Percentiles rank a stretch among this genome's conserved stretches.
Conservation (phyloP, 192 early-diverging fungal genomes). For the Entophlyctis helioformis region DNA sequence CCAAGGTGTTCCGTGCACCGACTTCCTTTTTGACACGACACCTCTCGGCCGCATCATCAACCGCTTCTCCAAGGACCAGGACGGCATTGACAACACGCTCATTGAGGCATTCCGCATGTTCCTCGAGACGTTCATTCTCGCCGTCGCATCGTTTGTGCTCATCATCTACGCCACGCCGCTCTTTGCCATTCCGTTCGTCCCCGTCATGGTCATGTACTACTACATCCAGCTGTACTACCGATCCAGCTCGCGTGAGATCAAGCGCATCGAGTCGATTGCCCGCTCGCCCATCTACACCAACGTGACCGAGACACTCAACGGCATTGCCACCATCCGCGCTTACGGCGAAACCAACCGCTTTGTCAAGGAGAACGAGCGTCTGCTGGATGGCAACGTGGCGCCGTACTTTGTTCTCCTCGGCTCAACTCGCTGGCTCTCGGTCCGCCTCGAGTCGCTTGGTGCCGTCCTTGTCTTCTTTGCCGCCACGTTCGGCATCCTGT, state of each 20-base stretch:
- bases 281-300: conserved; percentile 14
- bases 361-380: neutral
- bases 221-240: conserved; percentile 37
- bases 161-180: conserved; percentile 42
- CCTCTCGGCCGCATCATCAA: conserved; percentile 67
- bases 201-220: conserved; percentile 67
- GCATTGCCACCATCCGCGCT: conserved; percentile 70
- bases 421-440: conserved; percentile 17
- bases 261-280: conserved; percentile 21
- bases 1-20: conserved; percentile 56
- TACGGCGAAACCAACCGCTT: conserved; percentile 6
- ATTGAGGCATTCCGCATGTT: conserved; percentile 43
- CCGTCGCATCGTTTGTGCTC: conserved; percentile 44
- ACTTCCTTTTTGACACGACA: conserved; percentile 66
- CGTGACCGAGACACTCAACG: conserved; percentile 17
- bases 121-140: conserved; percentile 26
- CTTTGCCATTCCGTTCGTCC: conserved; percentile 16
- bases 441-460: conserved; percentile 18
- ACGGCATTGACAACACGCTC: conserved; percentile 52
- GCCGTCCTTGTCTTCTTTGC: conserved; percentile 44
- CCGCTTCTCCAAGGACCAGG: conserved; percentile 46
- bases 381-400: conserved; percentile 6
- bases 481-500: conserved; percentile 46
- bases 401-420: conserved; percentile 8
- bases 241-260: conserved; percentile 23